phyloP scores from a whole-genome alignment of 2,329 filamentous ascomycete species.

The Fusarium siculi region DNA sequence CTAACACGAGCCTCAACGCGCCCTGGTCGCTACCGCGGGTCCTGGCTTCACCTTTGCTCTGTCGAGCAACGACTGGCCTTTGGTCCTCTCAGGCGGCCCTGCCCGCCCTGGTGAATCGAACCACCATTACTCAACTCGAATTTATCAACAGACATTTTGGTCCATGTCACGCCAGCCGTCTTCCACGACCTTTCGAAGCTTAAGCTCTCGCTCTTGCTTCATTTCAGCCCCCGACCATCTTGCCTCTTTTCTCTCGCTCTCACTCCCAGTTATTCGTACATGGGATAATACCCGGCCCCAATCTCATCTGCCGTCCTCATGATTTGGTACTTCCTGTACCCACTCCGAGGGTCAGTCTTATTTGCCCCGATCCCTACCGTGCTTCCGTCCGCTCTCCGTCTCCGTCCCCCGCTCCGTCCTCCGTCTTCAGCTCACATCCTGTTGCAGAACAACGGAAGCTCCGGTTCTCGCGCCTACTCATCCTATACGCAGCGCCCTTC shows the following conservation, averaged over 20 bases:
- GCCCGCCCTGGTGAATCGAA: slow-evolving; percentile 36
- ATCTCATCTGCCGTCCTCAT: slow-evolving; percentile 54
- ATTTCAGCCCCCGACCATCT: slow-evolving; percentile 5
- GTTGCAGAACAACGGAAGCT: slow-evolving; percentile 75
- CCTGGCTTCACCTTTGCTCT: slow-evolving; percentile 18
- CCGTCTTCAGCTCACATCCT: slow-evolving; percentile 32
- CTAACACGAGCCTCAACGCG: slow-evolving; percentile 37
- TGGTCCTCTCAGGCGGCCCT: slow-evolving; percentile 28
- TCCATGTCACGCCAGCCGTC: slow-evolving; percentile 41
- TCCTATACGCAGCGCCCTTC: slow-evolving; percentile 71
- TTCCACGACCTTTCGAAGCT: slow-evolving; percentile 22
- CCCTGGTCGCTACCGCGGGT: slow-evolving; percentile 21
- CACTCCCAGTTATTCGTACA: slow-evolving; percentile 28
- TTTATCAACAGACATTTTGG: slow-evolving; percentile 26
- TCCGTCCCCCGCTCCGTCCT: slow-evolving; percentile 14
- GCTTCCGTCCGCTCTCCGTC: slow-evolving; percentile 24
- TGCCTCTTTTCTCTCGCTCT: slow-evolving; percentile 6
- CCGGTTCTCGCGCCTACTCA: slow-evolving; percentile 72
- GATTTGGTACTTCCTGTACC: slow-evolving; percentile 84
- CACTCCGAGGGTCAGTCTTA: slow-evolving; percentile 75
- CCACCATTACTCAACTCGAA: slow-evolving; percentile 24
- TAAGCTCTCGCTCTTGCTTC: slow-evolving; percentile 18
- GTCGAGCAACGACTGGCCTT: slow-evolving; percentile 28
- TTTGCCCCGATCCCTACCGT: slow-evolving; percentile 19
- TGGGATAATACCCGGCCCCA: slow-evolving; percentile 36